Evolutionary conservation across 306 rosid species (phyloP).

Genomic region (Styphnolobium japonicum): DNA sequence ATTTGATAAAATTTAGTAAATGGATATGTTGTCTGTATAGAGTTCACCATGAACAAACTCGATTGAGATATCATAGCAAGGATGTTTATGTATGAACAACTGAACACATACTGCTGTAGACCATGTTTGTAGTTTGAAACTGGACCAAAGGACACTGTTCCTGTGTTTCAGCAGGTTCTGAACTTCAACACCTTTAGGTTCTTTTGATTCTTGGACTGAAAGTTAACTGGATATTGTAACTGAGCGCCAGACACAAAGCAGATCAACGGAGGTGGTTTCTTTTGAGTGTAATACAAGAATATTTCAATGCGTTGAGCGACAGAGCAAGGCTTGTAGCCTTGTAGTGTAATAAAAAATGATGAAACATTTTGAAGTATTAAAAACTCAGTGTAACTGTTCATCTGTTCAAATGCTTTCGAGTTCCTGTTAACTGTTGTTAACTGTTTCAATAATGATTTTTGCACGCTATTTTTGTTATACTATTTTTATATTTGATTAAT

Average conservation of each 20-base stretch:
- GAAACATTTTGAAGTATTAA: neutral
- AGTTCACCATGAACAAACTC: no score
- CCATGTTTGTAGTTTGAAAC: neutral
- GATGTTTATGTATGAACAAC: neutral
- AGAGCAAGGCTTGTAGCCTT: no score
- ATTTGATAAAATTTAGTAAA: no score
- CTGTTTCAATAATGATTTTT: no score
- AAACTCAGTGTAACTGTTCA: neutral
- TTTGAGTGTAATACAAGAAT: neutral
- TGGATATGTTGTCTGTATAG: no score
- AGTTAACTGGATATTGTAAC: neutral
- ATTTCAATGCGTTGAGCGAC: neutral
- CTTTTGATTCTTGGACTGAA: neutral
- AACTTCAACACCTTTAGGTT: neutral
- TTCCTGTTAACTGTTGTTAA: no score
- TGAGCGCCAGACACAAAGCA: neutral
- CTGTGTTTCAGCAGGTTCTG: constrained; percentile 2
- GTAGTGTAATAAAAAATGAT: no score
- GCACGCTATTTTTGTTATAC: no score
- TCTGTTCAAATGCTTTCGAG: neutral
- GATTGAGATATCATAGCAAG: neutral
- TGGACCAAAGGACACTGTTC: neutral
- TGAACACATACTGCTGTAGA: neutral
- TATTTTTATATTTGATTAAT: no score
- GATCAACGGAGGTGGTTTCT: neutral